Conservation (phyloP, 345 rosid genomes). For the Ceriops zippeliana region DNA sequence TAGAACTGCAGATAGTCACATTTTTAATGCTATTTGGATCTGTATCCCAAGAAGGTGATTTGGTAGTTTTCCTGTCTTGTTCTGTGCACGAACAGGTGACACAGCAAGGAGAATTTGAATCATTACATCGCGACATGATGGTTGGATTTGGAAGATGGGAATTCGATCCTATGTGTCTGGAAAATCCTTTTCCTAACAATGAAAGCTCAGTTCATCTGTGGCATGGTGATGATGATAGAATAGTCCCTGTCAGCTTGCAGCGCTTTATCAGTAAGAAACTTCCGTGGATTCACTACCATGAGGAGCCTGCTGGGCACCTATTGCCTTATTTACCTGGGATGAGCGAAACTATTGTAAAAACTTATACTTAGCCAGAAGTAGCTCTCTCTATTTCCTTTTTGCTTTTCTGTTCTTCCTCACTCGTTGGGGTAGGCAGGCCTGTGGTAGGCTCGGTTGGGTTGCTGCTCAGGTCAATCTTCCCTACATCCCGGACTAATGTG, state of each 20-base stretch:
- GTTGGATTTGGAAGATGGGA: constrained; percentile 76
- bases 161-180: constrained; percentile 58
- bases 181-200: constrained; percentile 52
- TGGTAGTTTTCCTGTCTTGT: not conserved
- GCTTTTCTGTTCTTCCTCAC: too few species aligned
- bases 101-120: constrained; percentile 65
- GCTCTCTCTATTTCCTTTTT: too few species aligned
- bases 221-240: constrained; percentile 69
- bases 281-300: constrained; percentile 25
- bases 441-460: too few species aligned
- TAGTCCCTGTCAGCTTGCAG: constrained; percentile 23
- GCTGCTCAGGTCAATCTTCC: too few species aligned
- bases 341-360: constrained; percentile 14
- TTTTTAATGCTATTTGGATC: too few species aligned
- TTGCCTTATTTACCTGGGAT: constrained; percentile 7
- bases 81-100: constrained; percentile 26
- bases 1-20: too few species aligned
- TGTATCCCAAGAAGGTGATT: too few species aligned
- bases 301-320: constrained; percentile 23
- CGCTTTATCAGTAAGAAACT: constrained; percentile 9
- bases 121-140: constrained; percentile 56
- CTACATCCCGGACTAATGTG: too few species aligned
- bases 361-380: constrained; percentile 5
- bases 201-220: constrained; percentile 63
- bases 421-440: too few species aligned